Conservation (phyloP, 768 basidiomycete genomes). For the Boletus vermiculosoides region DNA sequence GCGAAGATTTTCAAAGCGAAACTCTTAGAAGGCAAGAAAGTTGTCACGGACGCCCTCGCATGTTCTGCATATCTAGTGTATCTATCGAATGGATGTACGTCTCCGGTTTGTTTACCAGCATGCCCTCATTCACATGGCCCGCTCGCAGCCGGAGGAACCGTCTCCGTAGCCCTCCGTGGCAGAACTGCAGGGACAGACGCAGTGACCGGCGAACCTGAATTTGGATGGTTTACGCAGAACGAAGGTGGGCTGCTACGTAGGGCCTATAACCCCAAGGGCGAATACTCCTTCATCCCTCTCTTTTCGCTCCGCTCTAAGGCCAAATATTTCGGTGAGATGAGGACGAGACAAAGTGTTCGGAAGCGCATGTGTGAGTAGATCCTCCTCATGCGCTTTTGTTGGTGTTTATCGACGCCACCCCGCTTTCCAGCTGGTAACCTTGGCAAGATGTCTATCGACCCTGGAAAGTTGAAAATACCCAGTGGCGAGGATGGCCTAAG, state of each 20-base stretch:
- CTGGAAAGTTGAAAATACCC: slow-evolving; percentile 22
- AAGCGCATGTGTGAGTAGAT: slow-evolving; percentile 9
- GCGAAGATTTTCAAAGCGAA: too few species aligned
- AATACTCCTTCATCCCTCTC: slow-evolving; percentile 10
- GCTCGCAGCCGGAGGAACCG: too few species aligned
- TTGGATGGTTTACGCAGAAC: slow-evolving; percentile 5
- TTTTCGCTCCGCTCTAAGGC: slow-evolving; percentile 10
- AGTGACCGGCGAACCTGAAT: not conserved
- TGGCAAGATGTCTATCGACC: slow-evolving; percentile 16
- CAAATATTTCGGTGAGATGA: slow-evolving; percentile 2
- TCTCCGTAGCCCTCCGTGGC: too few species aligned
- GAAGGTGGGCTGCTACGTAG: slow-evolving; percentile 3
- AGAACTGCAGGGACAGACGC: too few species aligned
- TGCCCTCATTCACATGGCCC: too few species aligned
- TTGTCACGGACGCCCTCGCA: slow-evolving; percentile 26
- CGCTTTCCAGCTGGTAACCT: slow-evolving; percentile 5
- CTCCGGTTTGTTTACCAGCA: too few species aligned
- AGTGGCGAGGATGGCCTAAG: slow-evolving; percentile 23
- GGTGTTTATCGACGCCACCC: not conserved
- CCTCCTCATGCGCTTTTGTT: not conserved
- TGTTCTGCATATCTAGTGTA: slow-evolving; percentile 31
- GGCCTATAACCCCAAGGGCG: not conserved
- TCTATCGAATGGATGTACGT: not conserved
- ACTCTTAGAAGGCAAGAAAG: too few species aligned
- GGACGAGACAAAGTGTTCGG: not conserved